Base-by-base conservation (phyloP, 108 stramenopile species). In the Thalassiosira profunda region DNA sequence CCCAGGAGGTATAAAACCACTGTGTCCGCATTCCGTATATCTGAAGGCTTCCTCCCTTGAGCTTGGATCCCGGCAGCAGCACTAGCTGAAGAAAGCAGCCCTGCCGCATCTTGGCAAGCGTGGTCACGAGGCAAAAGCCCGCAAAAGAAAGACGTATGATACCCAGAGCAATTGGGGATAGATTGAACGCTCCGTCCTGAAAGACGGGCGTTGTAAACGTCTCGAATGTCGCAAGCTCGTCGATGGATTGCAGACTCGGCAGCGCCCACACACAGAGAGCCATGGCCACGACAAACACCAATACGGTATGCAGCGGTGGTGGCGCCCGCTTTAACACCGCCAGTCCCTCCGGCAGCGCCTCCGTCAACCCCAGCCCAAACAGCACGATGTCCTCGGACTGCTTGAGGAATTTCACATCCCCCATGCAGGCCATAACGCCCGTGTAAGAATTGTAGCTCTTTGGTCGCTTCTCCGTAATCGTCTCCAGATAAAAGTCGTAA, bases 1-100 rank as follows among this genome's bases (percentile, higher is more conserved):
- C 70, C 85, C 84, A 86, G 8, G 84, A 79, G 1, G 90, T 94
- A 53, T 85, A 91, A 20, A 87, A 87, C 15, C 67, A 79, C 34
- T 88, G 65, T 2, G 85, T 89, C 18, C 45, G 70, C 37, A 58
- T 48, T 18, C 76, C 83, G 5, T 0, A 34, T 46, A 81, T 43
- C 21, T 44, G 15, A 4, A 84, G 34, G 0, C 12, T 9, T 0
- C 67, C 73, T 24, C 25, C 24, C 3, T 56, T 67, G 5, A 83
- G 70, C 21, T 70, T 79, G 11, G 73, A 75, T 3, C 46, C 66
- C 1, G 71, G 58, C 0, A 79, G 52, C 15, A 58, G 67, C 0
- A 58, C 67, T 20, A 70, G 10, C 18, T 66, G 55, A 9, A 80
- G 65, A 34, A 45, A 26, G 17, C 40, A 46, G 10, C 43, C 73